Evolutionary conservation across 306 rosid genomes (phyloP), one percentile per base, ranked within the genome.

Genomic region (Boehmeria nivea): DNA sequence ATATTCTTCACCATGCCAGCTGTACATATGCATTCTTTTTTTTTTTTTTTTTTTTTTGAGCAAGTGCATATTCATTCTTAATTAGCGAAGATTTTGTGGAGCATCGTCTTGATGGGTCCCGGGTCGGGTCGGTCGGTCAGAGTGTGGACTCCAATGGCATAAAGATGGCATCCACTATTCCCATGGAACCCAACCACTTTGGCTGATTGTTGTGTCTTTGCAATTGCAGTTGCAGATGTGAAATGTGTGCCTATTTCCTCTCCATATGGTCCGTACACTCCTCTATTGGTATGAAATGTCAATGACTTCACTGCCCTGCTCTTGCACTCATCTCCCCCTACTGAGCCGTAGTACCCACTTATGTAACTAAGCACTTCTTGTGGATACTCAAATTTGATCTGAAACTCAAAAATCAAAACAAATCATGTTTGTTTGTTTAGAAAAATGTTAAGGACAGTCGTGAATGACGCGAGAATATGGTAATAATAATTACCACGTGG

Each of bases 121-220:
- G 28, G 31, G 33, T 57, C 61, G 12, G 13, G 48, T 12, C 49
- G 21, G 6, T 40, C 36, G 11, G 37, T 22, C 0, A 80, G 70
- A 94, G 81, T 86, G 51, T 90, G 98, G 64, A 80, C 79, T 43
- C 95, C 98, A 18, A 90, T 76, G 60, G 95, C 94, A 65, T 90
- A 86, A 78, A 86, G 77, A 69, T 80, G 84, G 76, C 70, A 59
- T 80, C 91, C 79, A 74, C 87, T 83, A 67, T 63, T 81, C 49
- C 95, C 95, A 77, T 87, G 87, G 51, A 82, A 80, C 27, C 98
- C 98, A 9, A 90, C 94, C 60, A 76, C 80, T 73, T 78, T 86
- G 27, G 95, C 95, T 10, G 36, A 10, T 10, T 6, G 9, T 23
- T 81, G 86, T 3, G 94, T 83, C 28, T 69, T 78, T 4, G 91